Evolutionary conservation across 768 basidiomycete genomes (phyloP), one percentile per base, ranked within the genome.

Genomic region (Serendipita vermifera): DNA sequence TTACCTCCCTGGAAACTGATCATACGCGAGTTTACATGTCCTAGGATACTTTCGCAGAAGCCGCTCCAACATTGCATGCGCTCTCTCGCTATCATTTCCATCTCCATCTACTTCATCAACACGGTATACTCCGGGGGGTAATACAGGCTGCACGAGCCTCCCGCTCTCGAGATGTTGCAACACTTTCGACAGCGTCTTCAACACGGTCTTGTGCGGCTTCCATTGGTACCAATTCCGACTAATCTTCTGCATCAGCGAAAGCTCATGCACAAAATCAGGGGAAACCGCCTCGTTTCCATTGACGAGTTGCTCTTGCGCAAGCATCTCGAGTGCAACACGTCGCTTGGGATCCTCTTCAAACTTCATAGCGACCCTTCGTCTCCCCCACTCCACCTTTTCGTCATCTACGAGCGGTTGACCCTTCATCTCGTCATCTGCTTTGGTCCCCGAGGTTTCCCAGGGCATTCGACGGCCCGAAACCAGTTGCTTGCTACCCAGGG

Each of bases 141-240:
- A 57, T 20, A 77, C 62, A 6, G 81, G 73, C 56, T 72, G 68
- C 15, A 81, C 67, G 31, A 75, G 62, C 36, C 66, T 69, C 2
- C 85, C 85, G 9, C 71, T 65, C 58, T 71, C 68, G 24, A 88
- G 71, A 43, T 73, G 73, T 14, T 66, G 62, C 9, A 81, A 60
- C 2, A 75, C 77, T 3, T 69, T 63, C 26, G 74, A 66, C 43
- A 88, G 65, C 6, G 78, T 62, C 2, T 68, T 66, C 55, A 83
- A 64, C 3, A 79, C 72, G 41, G 69, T 69, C 26, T 59, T 64
- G 62, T 85, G 83, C n/a, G 82, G 78, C 39, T 71, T 72, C 87
- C 85, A 87, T 40, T 69, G 64, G 43, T 78, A 75, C 79, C 81
- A 84, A 22, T 72, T 66, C 9, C 85, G 82, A 3, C 80, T 74